Evolutionary conservation across 1,284 basidiomycete species (phyloP), one percentile per base, ranked within the genome.

Genomic region (Blastosporella zonata): DNA sequence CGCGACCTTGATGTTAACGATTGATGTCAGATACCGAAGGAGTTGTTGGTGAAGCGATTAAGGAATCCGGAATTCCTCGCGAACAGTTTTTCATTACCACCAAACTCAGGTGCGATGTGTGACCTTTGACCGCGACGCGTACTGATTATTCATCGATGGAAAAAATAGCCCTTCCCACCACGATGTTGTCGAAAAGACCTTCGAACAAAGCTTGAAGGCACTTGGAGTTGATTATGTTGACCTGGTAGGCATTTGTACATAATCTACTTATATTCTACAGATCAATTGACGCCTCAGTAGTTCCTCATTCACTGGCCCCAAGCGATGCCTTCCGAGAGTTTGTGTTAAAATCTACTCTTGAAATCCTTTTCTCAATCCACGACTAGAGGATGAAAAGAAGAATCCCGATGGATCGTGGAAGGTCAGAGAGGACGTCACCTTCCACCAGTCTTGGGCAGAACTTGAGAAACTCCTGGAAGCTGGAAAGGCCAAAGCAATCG

Each of bases 261-360:
- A 34, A 15, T 4, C 17, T 7, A 9, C 18, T 17, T 20, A 2
- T n/a, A n/a, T 8, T 6, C 27, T 41, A 13, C 3, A 25, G 6
- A 6, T 17, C n/a, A 62, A 3, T 13, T 25, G 2, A 47, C 12
- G 12, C 10, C 54, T 66, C 18, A 15, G 20, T 21, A 65, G 45
- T 86, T 84, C 65, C 73, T 90, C 18, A 72, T 89, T 64, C 84
- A 88, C 66, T 87, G 79, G 78, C 75, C 77, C 59, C 66, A 64
- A 53, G 56, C 55, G 41, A 40, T 61, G 12, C 47, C 43, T 20
- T 49, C 52, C 47, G 52, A 60, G 56, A 58, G 53, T 52, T 44
- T 42, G 34, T 56, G 55, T 8, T 46, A 66, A 23, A 9, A 13
- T n/a, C 20, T 27, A 31, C 15, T 28, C 13, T 23, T 6, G n/a